These are phyloP conservation scores for Lodderomyces theae DNA, from an alignment of 1,139 yeast genomes.

Conservation along the genomic window DNA sequence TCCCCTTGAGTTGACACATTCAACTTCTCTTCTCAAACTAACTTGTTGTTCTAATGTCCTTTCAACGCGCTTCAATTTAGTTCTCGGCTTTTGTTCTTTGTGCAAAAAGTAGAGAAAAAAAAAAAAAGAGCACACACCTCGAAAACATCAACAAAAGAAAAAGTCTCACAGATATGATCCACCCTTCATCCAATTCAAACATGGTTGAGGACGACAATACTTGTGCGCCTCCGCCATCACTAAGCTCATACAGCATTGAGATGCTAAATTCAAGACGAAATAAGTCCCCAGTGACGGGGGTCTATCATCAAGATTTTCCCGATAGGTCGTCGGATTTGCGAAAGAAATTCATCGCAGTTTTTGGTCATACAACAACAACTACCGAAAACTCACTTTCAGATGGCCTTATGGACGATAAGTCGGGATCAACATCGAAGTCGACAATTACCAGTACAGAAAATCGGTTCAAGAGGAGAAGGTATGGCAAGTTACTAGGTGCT, in stretches of 20 bases:
- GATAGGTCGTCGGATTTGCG: conserved; percentile 20
- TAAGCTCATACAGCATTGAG: conserved; percentile 55
- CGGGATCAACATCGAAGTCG: conserved; percentile 8
- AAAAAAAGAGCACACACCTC: not conserved
- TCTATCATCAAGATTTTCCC: conserved; percentile 13
- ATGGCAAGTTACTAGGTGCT: conserved; percentile 39
- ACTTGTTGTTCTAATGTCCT: no score
- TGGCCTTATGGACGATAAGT: conserved; percentile 13
- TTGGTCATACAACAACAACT: conserved; percentile 17
- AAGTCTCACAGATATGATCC: conserved; percentile 5
- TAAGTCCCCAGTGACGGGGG: conserved; percentile 9
- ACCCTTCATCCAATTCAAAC: conserved; percentile 9
- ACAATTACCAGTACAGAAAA: conserved; percentile 4
- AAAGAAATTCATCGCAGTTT: conserved; percentile 35
- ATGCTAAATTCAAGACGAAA: conserved; percentile 24
- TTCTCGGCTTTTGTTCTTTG: no score
- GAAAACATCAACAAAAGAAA: not conserved
- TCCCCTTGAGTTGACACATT: no score
- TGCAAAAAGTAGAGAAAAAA: no score
- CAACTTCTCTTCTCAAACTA: no score
- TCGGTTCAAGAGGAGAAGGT: conserved; percentile 28
- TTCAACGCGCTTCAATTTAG: no score
- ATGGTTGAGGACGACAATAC: conserved; percentile 45
- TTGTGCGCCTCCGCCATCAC: conserved; percentile 56
- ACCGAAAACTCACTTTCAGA: conserved; percentile 6